Evolutionary conservation across 176 grass and related monocot genomes (phyloP), one percentile per base, ranked within the genome.

Genomic region (Oryza glumipatula): DNA sequence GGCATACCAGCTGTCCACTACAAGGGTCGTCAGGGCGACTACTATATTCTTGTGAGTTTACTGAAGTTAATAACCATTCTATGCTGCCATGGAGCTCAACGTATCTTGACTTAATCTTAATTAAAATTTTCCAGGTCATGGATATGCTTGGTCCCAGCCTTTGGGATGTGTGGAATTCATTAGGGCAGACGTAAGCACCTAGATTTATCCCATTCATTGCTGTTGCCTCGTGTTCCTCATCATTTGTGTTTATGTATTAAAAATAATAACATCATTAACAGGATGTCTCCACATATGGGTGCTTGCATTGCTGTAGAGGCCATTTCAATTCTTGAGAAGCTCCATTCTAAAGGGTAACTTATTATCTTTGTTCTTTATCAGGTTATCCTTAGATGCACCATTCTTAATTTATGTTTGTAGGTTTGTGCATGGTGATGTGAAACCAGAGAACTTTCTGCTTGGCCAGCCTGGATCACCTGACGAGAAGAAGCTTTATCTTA

Each of bases 391-490:
- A 52, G 54, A 56, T 83, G 14, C 32, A 60, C 72, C 12, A 6
- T 21, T 74, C 4, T 77, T 74, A 36, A 73, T 80, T 77, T 65
- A 54, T 65, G 33, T 82, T 79, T 88, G n/a, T 75, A 98, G 96
- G 61, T 99, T 94, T 89, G 94, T 99, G 79, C 96, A 99, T 89
- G 96, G 96, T 89, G 96, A 99, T 92, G 94, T 99, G 68, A 96
- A 99, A 76, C 96, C 96, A 0, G 96, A 99, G 76, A 99, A 99
- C 72, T 99, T 99, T 94, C 52, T 99, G 39, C 93, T 99, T 84
- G 96, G 96, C 82, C 96, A 92, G 60, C 93, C 93, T 49, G 83
- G 91, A 86, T 91, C 96, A 76, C 77, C 91, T 82, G 91, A 99
- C 0, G 93, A 96, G 71, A 99, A 99, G 83, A 99, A 96, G 76